These are phyloP conservation scores for Fusarium duplospermum DNA, from an alignment of 2,329 filamentous ascomycete species.

Conservation along the genomic window DNA sequence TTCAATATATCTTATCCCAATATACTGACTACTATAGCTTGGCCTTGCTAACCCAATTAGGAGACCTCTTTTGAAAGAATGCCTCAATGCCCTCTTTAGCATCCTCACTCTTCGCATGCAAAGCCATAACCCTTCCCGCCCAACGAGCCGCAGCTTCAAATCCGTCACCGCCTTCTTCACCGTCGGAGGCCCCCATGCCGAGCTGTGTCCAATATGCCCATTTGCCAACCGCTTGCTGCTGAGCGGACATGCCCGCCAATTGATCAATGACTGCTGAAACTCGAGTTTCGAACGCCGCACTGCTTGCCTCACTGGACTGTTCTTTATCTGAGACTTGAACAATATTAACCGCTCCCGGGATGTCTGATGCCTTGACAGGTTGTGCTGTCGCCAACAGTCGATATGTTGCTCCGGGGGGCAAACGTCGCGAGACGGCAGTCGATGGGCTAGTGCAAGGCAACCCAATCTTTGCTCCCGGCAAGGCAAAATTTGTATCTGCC, in stretches of 20 bases:
- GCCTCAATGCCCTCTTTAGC: slow-evolving; percentile 38
- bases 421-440: slow-evolving; percentile 33
- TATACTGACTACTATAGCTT: neutral
- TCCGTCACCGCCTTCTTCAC: slow-evolving; percentile 26
- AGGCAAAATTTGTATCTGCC: slow-evolving; percentile 27
- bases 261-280: slow-evolving; percentile 16
- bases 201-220: slow-evolving; percentile 43
- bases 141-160: slow-evolving; percentile 34
- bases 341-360: slow-evolving; percentile 34
- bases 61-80: slow-evolving; percentile 32
- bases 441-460: slow-evolving; percentile 42
- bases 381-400: slow-evolving; percentile 35
- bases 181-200: slow-evolving; percentile 2
- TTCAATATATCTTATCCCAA: no score
- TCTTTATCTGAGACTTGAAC: neutral
- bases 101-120: slow-evolving; percentile 40
- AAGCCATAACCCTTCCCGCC: slow-evolving; percentile 40
- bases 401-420: slow-evolving; percentile 27
- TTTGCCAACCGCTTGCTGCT: slow-evolving; percentile 39
- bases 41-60: slow-evolving; percentile 25
- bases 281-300: slow-evolving; percentile 21
- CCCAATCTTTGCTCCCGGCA: slow-evolving; percentile 39
- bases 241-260: slow-evolving; percentile 23
- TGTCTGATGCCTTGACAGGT: slow-evolving; percentile 17
- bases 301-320: neutral